Evolutionary conservation across 352 stramenopile genomes (phyloP), one percentile per base, ranked within the genome.

Genomic region (Pythium pyrilobum): DNA sequence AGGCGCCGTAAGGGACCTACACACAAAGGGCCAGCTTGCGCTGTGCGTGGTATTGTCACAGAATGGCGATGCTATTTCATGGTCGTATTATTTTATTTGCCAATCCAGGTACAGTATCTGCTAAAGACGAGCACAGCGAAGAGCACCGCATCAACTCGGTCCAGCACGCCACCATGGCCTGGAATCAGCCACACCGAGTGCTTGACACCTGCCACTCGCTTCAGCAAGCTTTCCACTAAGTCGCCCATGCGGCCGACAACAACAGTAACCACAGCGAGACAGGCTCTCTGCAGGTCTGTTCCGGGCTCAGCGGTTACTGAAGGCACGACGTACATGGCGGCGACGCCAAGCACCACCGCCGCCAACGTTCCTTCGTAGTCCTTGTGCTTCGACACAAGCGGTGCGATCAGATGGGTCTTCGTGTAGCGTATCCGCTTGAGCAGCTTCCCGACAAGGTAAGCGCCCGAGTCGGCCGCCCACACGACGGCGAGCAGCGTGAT

Each of bases 151-250:
- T 99, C 95, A 20, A 98, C 91, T 37, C 95, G 85, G 61, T 99
- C 96, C 36, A 99, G 77, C 40, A 98, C 85, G 28, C 96, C 96
- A 29, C 96, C 96, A 62, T 98, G 95, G 55, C 97, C 96, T 15
- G 96, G 96, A 62, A 99, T 96, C 23, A 99, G 69, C 57, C 91
- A 87, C 5, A 95, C 96, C 50, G 95, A 97, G 66, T 98, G 92
- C 70, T 98, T 99, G 33, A 98, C 71, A 11, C 85, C 89, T 3
- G 92, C 92, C 62, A 97, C 92, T 31, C 95, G 77, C 71, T 99
- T 99, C 7, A 99, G 59, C 68, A 99, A 87, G 40, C 86, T 97
- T 32, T 96, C 95, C 39, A 97, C 98, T 20, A 99, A 70, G 67
- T 98, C 95, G 32, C 95, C 96, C 20, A 98, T 74, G 25, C 97